Conservation (phyloP, 495 filamentous ascomycete genomes). For the Xanthoparmelia taractica region DNA sequence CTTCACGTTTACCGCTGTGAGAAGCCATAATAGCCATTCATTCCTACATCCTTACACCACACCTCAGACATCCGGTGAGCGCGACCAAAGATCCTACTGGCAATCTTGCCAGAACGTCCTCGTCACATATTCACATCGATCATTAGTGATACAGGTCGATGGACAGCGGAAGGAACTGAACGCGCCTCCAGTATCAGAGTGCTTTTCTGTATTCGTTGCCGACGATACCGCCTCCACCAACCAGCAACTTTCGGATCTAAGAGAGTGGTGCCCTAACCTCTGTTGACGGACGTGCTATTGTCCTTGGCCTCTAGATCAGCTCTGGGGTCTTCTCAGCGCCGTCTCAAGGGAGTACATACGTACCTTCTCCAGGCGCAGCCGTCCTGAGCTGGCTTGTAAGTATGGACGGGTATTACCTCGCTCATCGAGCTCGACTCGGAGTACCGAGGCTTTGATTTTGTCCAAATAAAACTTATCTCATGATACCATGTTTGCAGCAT, state of each 20-base stretch:
- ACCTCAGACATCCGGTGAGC: neutral
- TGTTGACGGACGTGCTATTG: constrained; percentile 25
- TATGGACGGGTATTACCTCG: constrained; percentile 38
- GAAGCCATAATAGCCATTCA: neutral
- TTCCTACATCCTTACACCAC: neutral
- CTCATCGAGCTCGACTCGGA: constrained; percentile 37
- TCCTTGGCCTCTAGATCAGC: constrained; percentile 38
- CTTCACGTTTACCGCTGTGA: neutral
- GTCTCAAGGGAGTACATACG: constrained; percentile 31
- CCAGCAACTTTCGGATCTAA: neutral
- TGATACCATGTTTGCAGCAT: neutral
- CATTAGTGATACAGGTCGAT: neutral
- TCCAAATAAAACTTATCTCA: neutral
- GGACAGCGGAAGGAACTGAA: neutral
- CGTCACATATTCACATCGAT: neutral
- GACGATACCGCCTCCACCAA: neutral
- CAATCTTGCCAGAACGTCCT: no score
- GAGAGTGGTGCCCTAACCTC: neutral
- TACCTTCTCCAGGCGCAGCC: constrained; percentile 28
- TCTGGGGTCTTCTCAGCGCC: constrained; percentile 40
- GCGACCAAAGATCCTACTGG: neutral
- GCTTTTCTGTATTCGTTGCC: neutral
- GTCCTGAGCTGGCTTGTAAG: constrained; percentile 34
- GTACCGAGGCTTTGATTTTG: constrained; percentile 26
- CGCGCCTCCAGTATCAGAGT: neutral